These are phyloP conservation scores for Haplosporangium sp. DNA, from an alignment of 371 early-diverging fungal species.

Conservation along the genomic window DNA sequence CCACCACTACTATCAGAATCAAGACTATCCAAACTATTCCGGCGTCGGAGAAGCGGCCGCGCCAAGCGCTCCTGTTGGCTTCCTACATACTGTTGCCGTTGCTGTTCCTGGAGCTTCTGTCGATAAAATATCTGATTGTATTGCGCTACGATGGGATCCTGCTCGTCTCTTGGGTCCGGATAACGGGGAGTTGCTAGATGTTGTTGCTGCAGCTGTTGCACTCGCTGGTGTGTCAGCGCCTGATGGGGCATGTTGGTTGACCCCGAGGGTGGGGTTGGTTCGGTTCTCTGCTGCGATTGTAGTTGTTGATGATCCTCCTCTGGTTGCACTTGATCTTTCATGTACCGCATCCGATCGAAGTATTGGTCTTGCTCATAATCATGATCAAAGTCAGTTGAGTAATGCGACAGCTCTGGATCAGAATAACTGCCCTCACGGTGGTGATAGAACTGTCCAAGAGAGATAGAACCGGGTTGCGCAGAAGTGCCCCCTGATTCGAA, in stretches of 20 bases:
- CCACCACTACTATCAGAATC: constrained; percentile 34
- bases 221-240: not conserved
- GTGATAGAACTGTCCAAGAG: constrained; percentile 28
- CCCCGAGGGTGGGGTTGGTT: not conserved
- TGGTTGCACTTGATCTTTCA: not conserved
- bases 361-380: constrained; percentile 18
- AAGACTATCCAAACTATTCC: constrained; percentile 49
- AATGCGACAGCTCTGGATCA: constrained; percentile 37
- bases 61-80: not conserved
- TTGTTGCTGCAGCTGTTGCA: constrained; percentile 2
- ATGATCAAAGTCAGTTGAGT: constrained; percentile 17
- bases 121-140: constrained; percentile 22
- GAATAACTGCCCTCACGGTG: constrained; percentile 43
- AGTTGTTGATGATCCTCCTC: constrained; percentile 11
- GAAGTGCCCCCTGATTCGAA: not conserved
- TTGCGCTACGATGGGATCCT: constrained; percentile 22
- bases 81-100: constrained; percentile 7
- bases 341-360: not conserved
- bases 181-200: not conserved
- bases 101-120: constrained; percentile 17
- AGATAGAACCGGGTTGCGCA: not conserved
- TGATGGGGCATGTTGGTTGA: not conserved
- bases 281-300: constrained; percentile 7
- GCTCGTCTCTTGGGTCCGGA: constrained; percentile 3
- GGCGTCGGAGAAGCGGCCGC: constrained; percentile 18